Evolutionary conservation across 306 rosid genomes (phyloP).

Genomic region (Canavalia gladiata): DNA sequence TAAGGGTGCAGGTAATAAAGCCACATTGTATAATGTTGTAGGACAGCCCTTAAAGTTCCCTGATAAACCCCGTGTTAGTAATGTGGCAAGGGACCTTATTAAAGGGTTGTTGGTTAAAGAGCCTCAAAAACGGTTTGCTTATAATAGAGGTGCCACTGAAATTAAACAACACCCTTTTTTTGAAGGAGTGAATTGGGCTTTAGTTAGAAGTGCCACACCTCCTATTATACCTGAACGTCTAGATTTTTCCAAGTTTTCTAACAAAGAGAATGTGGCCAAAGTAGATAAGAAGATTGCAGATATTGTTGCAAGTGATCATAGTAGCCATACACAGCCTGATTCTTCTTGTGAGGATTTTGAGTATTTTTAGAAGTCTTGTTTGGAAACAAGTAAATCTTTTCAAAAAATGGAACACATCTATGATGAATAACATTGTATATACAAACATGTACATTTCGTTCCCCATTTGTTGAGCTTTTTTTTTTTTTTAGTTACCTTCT

Average conservation of each 20-base stretch:
- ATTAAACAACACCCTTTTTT: constrained; percentile 95
- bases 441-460: neutral
- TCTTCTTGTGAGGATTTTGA: constrained; percentile 60
- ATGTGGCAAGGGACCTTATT: constrained; percentile 73
- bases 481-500: neutral
- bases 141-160: constrained; percentile 86
- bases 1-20: constrained; percentile 77
- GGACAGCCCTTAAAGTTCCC: constrained; percentile 90
- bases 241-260: constrained; percentile 65
- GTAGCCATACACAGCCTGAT: neutral
- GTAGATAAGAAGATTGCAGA: constrained; percentile 47
- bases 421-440: neutral
- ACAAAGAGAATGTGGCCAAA: constrained; percentile 30
- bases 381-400: no score
- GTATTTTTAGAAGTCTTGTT: constrained; percentile 52
- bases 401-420: neutral
- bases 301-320: constrained; percentile 25
- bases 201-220: constrained; percentile 77
- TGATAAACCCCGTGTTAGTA: constrained; percentile 62
- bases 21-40: constrained; percentile 80
- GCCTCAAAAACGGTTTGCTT: constrained; percentile 78
- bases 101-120: constrained; percentile 82
- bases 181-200: constrained; percentile 90
- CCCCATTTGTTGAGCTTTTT: neutral
- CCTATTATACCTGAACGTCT: constrained; percentile 76